Evolutionary conservation across 2,329 filamentous ascomycete species (phyloP).

Genomic region (Exophiala phaeomuriformis): DNA sequence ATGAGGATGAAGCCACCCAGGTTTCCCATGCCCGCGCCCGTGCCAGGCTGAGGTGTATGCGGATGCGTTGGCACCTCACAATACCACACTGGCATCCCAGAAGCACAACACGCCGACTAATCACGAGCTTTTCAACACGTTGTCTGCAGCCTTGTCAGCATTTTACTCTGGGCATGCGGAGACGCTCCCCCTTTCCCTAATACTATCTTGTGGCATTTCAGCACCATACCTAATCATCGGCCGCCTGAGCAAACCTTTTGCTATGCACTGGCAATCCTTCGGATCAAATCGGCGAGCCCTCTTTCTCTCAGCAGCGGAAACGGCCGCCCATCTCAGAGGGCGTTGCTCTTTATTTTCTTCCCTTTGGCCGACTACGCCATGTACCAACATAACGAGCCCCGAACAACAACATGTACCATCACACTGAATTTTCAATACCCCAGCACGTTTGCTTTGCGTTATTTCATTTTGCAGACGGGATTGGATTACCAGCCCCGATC

Average conservation of each 20-base stretch:
- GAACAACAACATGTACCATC: constrained; percentile 12
- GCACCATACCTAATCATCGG: no score
- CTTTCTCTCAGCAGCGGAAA: not conserved
- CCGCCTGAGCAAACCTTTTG: no score
- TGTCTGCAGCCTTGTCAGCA: not conserved
- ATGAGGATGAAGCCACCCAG: constrained; percentile 1
- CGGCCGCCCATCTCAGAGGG: not conserved
- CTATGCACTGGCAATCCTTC: no score
- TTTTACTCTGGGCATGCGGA: not conserved
- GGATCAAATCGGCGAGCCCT: no score
- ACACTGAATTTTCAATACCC: constrained; percentile 13
- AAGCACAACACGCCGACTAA: constrained; percentile 18
- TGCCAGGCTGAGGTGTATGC: constrained; percentile 1
- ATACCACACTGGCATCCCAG: not conserved
- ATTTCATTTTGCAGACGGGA: constrained; percentile 4
- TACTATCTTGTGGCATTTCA: no score
- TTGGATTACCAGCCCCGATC: not conserved
- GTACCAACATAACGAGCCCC: constrained; percentile 14
- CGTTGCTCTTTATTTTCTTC: not conserved
- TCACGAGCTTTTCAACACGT: not conserved
- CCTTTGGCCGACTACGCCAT: not conserved
- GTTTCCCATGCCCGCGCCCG: not conserved
- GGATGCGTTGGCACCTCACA: constrained; percentile 19
- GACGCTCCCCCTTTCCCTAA: no score
- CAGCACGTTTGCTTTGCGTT: not conserved